Evolutionary conservation across 2,329 filamentous ascomycete species (phyloP), one percentile per base, ranked within the genome.

Genomic region (Taxawa tesnikishii): DNA sequence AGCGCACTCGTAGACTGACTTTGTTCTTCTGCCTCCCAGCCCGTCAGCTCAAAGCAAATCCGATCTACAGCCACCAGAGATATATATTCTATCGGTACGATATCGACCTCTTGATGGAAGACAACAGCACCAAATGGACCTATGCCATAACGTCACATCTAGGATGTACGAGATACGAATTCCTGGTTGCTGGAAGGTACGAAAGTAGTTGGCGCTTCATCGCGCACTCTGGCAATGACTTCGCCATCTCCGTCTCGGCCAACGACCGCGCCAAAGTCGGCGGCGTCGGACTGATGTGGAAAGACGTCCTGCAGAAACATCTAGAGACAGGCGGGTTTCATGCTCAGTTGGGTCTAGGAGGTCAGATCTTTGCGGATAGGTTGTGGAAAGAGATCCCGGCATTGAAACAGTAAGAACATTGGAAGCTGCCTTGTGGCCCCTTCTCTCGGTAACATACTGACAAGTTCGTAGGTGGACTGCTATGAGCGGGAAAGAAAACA

Each of bases 41-140:
- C 11, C 73, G 83, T 27, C 88, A 96, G 54, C 63, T 96, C 11
- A 78, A 83, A 40, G 74, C 85, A 3, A 77, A 79, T 43, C 74
- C 76, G 10, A 94, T 98, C 36, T 82, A 78, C 45, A 82, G 79
- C 1, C 90, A 98, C 55, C 88, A 94, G 51, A 70, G 85, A 38
- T 98, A 87, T 87, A 79, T 79, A 9, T 98, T 98, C 54, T 94
- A 92, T 60, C 83, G 87, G 50, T 98, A 98, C 50, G 85, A 94
- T 40, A 58, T 96, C 34, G 83, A 94, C 39, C 58, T 98, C 28
- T 75, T 74, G 38, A 98, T 98, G 90, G 77, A 81, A 19, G 87
- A 96, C 11, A 70, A 67, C 15, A 70, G 74, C 17, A 80, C 84
- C 0, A 81, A 90, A 50, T 98, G 90, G 90, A 98, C 90, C 0